phyloP scores from a whole-genome alignment of 768 basidiomycete species.

The Auriculariales sp. region DNA sequence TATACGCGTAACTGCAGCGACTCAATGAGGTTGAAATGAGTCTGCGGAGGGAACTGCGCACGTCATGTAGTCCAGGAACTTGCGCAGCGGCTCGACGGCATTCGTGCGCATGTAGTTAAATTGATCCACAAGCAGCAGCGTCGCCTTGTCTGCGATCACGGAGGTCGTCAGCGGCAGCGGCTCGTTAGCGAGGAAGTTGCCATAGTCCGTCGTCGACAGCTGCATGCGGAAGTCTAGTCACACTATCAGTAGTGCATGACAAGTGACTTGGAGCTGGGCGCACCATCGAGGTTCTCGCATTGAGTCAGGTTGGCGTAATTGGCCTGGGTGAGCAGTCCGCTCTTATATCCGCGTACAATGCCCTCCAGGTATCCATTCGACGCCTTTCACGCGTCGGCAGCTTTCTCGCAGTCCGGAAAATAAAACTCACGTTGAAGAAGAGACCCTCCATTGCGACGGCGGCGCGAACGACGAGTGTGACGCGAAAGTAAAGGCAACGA shows the following conservation, averaged over 20 bases:
- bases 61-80: conserved; percentile 97
- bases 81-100: conserved; percentile 78
- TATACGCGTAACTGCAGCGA: conserved; percentile 74
- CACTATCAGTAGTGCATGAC: not conserved
- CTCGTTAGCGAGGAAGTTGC: conserved; percentile 95
- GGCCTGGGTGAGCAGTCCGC: conserved; percentile 74
- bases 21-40: not conserved
- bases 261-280: conserved; percentile 8
- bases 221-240: conserved; percentile 83
- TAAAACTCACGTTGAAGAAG: conserved; percentile 63
- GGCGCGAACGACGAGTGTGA: conserved; percentile 1
- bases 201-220: conserved; percentile 91
- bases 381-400: conserved; percentile 28
- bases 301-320: conserved; percentile 92
- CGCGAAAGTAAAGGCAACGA: too few relatives aligned
- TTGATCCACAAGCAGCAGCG: conserved; percentile 88
- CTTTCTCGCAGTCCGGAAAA: conserved; percentile 15
- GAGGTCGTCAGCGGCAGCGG: conserved; percentile 85
- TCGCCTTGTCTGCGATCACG: conserved; percentile 94
- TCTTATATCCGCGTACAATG: conserved; percentile 84
- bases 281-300: conserved; percentile 95
- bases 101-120: conserved; percentile 90
- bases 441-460: conserved; percentile 59
- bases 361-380: conserved; percentile 66
- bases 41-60: conserved; percentile 27